A percentile compares a stretch with the other conserved stretches of the same genome.
These are phyloP conservation scores for Psilocybe subaeruginosa DNA, from an alignment of 768 basidiomycete species.

Conservation along the genomic window DNA sequence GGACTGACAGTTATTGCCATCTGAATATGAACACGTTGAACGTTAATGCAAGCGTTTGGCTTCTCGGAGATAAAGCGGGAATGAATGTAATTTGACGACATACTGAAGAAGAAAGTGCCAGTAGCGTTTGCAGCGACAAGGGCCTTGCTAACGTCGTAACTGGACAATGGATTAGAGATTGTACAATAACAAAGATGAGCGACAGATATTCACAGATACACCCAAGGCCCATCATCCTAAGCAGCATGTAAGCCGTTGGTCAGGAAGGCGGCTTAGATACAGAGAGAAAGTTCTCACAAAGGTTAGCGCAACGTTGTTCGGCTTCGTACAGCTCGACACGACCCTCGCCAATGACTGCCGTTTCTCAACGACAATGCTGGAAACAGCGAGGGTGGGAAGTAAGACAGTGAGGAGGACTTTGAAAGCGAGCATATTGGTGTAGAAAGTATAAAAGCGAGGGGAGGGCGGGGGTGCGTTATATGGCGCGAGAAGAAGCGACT, in stretches of 20 bases:
- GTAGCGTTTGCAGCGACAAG: conserved; percentile 35
- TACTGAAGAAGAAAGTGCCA: conserved; percentile 50
- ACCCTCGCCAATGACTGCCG: conserved; percentile 30
- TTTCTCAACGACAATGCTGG: conserved; percentile 13
- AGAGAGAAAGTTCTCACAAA: conserved; percentile 35
- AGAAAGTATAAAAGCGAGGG: background rate
- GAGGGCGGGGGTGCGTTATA: background rate
- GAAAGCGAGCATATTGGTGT: background rate
- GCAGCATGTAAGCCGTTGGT: background rate
- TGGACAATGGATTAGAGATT: conserved; percentile 7
- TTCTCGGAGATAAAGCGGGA: background rate
- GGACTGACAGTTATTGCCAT: conserved; percentile 42
- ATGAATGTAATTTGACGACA: conserved; percentile 12
- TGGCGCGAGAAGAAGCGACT: background rate
- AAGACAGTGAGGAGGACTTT: conserved; percentile 1
- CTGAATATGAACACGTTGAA: conserved; percentile 16
- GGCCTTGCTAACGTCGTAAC: conserved; percentile 38
- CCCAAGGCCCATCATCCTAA: conserved; percentile 48
- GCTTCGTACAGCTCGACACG: conserved; percentile 36
- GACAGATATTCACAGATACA: conserved; percentile 30
- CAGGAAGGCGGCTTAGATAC: background rate
- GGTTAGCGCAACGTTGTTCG: conserved; percentile 46
- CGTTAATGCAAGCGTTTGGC: background rate
- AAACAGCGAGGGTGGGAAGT: conserved; percentile 3
- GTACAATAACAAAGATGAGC: background rate